phyloP scores from a whole-genome alignment of 2,329 filamentous ascomycete genomes.

The Ophiostoma montium region DNA sequence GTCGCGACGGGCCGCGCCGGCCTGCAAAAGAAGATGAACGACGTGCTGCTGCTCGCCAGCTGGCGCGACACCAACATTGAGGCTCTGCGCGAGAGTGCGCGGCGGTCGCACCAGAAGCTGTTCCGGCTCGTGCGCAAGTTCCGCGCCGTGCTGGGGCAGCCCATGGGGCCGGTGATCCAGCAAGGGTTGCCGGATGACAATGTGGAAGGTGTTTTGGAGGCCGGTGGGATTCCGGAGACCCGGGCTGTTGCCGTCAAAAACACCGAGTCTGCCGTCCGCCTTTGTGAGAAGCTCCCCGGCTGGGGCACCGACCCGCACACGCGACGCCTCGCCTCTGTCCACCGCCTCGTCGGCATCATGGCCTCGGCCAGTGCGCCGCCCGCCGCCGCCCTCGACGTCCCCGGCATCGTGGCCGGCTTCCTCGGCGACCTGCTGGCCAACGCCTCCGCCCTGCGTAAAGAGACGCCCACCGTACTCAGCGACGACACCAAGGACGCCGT shows the following conservation, averaged over 20 bases:
- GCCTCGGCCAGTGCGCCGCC: constrained; percentile 6
- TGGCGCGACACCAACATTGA: constrained; percentile 98
- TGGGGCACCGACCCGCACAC: constrained; percentile 27
- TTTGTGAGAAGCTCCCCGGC: constrained; percentile 21
- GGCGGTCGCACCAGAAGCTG: constrained; percentile 79
- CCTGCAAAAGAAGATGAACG: constrained; percentile 85
- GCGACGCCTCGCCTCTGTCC: constrained; percentile 56
- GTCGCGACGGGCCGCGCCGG: constrained; percentile 53
- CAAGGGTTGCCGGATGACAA: constrained; percentile 43
- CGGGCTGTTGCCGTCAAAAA: constrained; percentile 2
- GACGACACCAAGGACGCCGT: constrained; percentile 76
- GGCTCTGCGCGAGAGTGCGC: constrained; percentile 75
- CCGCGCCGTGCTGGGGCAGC: constrained; percentile 60
- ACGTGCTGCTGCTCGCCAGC: constrained; percentile 83
- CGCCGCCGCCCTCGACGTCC: constrained; percentile 37
- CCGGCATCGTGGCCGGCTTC: constrained; percentile 50
- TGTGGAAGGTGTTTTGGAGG: neutral
- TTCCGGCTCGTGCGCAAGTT: constrained; percentile 90
- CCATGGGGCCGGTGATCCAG: constrained; percentile 51
- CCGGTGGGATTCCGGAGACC: too few relatives aligned
- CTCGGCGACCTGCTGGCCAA: constrained; percentile 52
- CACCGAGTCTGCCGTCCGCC: constrained; percentile 16
- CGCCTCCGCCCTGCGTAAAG: constrained; percentile 62
- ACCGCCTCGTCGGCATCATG: constrained; percentile 64
- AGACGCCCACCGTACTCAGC: constrained; percentile 66